Percentiles rank a stretch among this genome's conserved stretches.
These are phyloP conservation scores for Ilex aquifolium DNA, from an alignment of 257 asterid species.

Conservation along the genomic window DNA sequence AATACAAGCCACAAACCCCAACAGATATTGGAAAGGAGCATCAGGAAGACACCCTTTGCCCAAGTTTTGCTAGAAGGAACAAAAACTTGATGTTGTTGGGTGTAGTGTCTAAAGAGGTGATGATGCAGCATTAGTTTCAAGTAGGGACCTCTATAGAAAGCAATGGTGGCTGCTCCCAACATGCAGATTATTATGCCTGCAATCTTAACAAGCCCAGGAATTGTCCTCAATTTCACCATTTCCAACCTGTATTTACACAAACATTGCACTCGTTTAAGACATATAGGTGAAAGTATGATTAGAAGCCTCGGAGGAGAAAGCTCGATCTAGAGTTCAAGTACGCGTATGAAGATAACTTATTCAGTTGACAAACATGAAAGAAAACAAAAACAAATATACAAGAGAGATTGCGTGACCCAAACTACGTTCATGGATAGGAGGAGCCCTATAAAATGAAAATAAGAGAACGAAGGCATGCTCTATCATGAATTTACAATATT, in stretches of 20 bases:
- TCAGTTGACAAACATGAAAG: too few relatives aligned
- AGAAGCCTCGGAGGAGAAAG: too few relatives aligned
- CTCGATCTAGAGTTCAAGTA: too few relatives aligned
- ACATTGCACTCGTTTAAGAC: too few relatives aligned
- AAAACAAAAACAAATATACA: too few relatives aligned
- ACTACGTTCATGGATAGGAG: too few relatives aligned
- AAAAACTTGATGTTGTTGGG: constrained; percentile 23
- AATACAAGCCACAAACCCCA: constrained; percentile 81
- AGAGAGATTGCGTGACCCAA: too few relatives aligned
- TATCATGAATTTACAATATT: too few relatives aligned
- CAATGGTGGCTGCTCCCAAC: constrained; percentile 67
- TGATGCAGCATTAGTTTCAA: constrained; percentile 48
- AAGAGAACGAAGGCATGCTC: too few relatives aligned
- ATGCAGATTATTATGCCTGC: constrained; percentile 52
- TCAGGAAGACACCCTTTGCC: constrained; percentile 69
- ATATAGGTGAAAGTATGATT: too few relatives aligned
- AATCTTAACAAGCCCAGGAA: constrained; percentile 52
- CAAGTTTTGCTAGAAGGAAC: constrained; percentile 39
- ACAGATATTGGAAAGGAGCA: constrained; percentile 48
- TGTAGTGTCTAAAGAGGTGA: constrained; percentile 43
- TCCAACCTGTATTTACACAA: constrained; percentile 30
- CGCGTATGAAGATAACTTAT: too few relatives aligned
- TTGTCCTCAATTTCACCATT: constrained; percentile 37
- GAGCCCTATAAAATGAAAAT: too few relatives aligned
- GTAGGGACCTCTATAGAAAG: constrained; percentile 61